These are phyloP conservation scores for Aureobasidium sp. DNA, from an alignment of 2,329 filamentous ascomycete species.

Conservation along the genomic window DNA sequence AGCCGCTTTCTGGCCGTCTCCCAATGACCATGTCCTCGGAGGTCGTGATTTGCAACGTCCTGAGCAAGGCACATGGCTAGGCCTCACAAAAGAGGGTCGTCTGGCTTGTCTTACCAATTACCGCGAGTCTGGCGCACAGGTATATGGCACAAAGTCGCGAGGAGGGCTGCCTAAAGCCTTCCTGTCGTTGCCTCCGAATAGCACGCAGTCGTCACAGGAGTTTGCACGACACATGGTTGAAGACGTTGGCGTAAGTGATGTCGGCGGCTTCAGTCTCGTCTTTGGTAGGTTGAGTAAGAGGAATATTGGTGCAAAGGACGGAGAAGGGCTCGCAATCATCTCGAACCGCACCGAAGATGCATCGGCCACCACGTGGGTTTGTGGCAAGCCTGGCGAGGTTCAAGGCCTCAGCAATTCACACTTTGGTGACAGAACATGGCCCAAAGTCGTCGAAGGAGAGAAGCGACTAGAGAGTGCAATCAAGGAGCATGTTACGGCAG, in stretches of 20 bases:
- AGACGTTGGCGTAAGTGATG: slow-evolving; percentile 44
- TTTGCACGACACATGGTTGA: slow-evolving; percentile 48
- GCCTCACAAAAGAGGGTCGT: slow-evolving; percentile 51
- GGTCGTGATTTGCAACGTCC: slow-evolving; percentile 53
- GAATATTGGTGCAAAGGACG: slow-evolving; percentile 8
- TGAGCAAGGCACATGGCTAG: slow-evolving; percentile 56
- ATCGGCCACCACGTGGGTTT: slow-evolving; percentile 44
- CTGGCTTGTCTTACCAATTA: slow-evolving; percentile 58
- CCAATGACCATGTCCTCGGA: slow-evolving; percentile 47
- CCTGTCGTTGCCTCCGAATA: slow-evolving; percentile 37
- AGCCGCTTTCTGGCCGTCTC: slow-evolving; percentile 51
- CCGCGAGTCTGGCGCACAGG: slow-evolving; percentile 40
- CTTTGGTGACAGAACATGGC: slow-evolving; percentile 51
- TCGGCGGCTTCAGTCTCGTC: slow-evolving; percentile 55
- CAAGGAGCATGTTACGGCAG: slow-evolving; percentile 29
- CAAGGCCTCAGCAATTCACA: slow-evolving; percentile 53
- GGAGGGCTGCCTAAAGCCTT: slow-evolving; percentile 54
- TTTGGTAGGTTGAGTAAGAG: slow-evolving; percentile 41
- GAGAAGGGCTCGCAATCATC: slow-evolving; percentile 45
- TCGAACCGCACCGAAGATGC: slow-evolving; percentile 51
- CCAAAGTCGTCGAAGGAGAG: slow-evolving; percentile 52
- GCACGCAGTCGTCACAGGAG: slow-evolving; percentile 34
- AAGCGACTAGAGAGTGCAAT: slow-evolving; percentile 34
- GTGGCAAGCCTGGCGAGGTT: slow-evolving; percentile 40
- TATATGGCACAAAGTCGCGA: slow-evolving; percentile 41